Percentiles rank a stretch among this genome's conserved stretches.
These are phyloP conservation scores for Starmerella stellata DNA, from an alignment of 805 yeast species.

Conservation along the genomic window DNA sequence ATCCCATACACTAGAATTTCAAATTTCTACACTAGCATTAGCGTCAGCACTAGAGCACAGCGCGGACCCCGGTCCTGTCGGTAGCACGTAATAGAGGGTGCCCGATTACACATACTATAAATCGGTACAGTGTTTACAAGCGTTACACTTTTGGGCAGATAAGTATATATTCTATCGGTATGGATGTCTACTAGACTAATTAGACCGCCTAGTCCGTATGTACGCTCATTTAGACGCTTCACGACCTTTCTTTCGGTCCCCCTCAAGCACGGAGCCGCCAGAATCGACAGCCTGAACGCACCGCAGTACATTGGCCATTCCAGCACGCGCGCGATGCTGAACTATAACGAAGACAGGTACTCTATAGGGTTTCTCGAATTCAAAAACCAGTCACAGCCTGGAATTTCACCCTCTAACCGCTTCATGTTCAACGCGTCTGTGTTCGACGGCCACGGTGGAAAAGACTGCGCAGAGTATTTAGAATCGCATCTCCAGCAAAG, in stretches of 20 bases:
- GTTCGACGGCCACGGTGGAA: constrained; percentile 93
- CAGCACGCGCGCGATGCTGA: constrained; percentile 55
- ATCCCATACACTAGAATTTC: too few relatives aligned
- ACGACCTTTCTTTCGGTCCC: constrained; percentile 11
- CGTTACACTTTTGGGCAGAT: too few relatives aligned
- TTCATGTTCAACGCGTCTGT: constrained; percentile 51
- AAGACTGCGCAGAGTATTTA: constrained; percentile 48
- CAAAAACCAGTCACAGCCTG: constrained; percentile 19
- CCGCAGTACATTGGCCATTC: constrained; percentile 68
- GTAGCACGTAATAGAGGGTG: too few relatives aligned
- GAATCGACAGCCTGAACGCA: constrained; percentile 41
- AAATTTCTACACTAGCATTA: too few relatives aligned
- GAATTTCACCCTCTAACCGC: constrained; percentile 6
- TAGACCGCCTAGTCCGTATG: background rate
- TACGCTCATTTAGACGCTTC: background rate
- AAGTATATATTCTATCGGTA: too few relatives aligned
- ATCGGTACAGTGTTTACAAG: too few relatives aligned
- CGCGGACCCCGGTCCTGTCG: too few relatives aligned
- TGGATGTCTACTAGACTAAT: background rate
- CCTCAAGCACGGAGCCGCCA: constrained; percentile 20
- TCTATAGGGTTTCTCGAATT: constrained; percentile 43
- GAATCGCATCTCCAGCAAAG: constrained; percentile 33
- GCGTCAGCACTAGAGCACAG: too few relatives aligned
- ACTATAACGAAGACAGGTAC: constrained; percentile 66
- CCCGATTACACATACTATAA: too few relatives aligned